Evolutionary conservation across 2,329 filamentous ascomycete species (phyloP), one percentile per base, ranked within the genome.

Genomic region (Stachybotrys chlorohalonatus): DNA sequence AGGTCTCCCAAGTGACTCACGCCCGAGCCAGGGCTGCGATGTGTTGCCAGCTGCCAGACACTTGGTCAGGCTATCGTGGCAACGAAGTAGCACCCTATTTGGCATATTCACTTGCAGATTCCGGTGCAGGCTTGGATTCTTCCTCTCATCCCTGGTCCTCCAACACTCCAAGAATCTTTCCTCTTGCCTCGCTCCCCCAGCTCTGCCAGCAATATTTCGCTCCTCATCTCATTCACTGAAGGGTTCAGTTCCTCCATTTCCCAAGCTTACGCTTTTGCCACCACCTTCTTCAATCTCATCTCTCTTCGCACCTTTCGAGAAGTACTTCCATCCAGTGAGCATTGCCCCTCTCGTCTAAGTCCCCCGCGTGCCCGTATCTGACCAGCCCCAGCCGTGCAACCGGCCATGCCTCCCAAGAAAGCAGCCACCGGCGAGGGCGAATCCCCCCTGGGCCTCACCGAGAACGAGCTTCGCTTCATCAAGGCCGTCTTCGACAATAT

Each of bases 401-500:
- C 39, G 47, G 62, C 13, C 9, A 71, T 71, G 69, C 57, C 68
- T 60, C 58, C 63, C 63, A 69, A 69, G 57, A 52, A 56, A 6
- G 36, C 59, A 31, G 47, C 56, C 49, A 30, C 53, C 36, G 57
- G 58, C 30, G 62, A 64, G 15, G 60, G 55, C 49, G 57, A 62
- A 0, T 32, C 55, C 9, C 54, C 63, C 24, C 51, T 31, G 5
- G 66, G 63, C 9, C 62, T 73, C 49, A 73, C 64, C 11, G 65
- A 69, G 1, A 60, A 56, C 17, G 73, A 75, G 42, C 60, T 69
- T 47, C 65, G 67, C 32, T 72, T 74, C 61, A 66, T 75, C 61
- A 71, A 73, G 54, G 67, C 69, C 11, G 63, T 75, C 46, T 74
- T 75, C 56, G 66, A 73, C 59, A 70, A 73, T 59, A 72, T 75